phyloP scores from a whole-genome alignment of 257 asterid genomes.

The Lithospermum erythrorhizon region DNA sequence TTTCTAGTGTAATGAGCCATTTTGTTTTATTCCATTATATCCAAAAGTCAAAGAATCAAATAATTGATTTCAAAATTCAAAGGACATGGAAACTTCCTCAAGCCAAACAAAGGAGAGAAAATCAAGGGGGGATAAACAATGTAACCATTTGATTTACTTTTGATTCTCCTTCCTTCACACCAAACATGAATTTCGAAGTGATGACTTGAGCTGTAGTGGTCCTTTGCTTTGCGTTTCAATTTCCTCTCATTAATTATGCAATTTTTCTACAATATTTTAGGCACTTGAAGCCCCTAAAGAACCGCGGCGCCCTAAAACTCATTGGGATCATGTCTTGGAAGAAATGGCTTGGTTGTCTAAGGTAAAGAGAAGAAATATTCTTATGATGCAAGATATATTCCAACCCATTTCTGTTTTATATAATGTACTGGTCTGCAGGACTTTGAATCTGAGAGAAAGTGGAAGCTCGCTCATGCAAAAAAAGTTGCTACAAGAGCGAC shows the following conservation, averaged over 20 bases:
- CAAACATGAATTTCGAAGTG: too few relatives aligned
- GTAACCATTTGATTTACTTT: too few relatives aligned
- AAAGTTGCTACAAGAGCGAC: constrained; percentile 91
- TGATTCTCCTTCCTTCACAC: too few relatives aligned
- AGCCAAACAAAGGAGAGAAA: too few relatives aligned
- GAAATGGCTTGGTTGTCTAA: constrained; percentile 98
- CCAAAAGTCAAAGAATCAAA: too few relatives aligned
- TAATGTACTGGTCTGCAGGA: constrained; percentile 40
- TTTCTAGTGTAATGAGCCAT: too few relatives aligned
- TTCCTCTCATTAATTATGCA: constrained; percentile 4
- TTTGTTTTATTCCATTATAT: too few relatives aligned
- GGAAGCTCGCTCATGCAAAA: constrained; percentile 95
- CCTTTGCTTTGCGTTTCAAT: constrained; percentile 8
- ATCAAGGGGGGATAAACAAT: too few relatives aligned
- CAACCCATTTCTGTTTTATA: constrained; percentile 11
- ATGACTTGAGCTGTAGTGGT: too few relatives aligned
- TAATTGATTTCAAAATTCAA: too few relatives aligned
- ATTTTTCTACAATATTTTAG: constrained; percentile 25
- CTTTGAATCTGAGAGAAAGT: constrained; percentile 97
- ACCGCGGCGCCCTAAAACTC: constrained; percentile 90
- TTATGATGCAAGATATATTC: background rate
- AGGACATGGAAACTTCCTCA: too few relatives aligned
- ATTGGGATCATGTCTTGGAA: constrained; percentile 99
- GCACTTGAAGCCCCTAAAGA: constrained; percentile 93
- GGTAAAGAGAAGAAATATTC: constrained; percentile 27